These are phyloP conservation scores for Inga leiocalycina DNA, from an alignment of 306 rosid species.

Conservation along the genomic window DNA sequence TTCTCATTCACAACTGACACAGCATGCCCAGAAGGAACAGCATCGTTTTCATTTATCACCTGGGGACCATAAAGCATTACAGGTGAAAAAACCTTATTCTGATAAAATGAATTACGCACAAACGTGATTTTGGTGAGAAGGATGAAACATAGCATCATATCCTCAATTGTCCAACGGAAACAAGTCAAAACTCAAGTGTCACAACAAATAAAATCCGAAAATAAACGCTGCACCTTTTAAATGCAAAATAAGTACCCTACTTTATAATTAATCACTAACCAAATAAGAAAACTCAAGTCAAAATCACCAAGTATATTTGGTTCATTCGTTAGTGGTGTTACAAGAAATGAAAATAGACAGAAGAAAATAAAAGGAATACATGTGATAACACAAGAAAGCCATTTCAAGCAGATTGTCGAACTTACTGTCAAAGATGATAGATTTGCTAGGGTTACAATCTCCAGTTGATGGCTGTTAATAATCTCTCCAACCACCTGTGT, in stretches of 20 bases:
- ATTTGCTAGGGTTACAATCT: slow-evolving; percentile 63
- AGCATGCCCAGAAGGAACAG: slow-evolving; percentile 44
- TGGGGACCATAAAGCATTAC: slow-evolving; percentile 33
- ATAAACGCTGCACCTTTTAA: neutral
- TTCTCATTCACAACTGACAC: slow-evolving; percentile 45
- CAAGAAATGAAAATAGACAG: neutral
- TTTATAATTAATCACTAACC: neutral
- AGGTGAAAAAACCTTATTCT: neutral
- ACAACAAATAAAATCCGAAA: neutral
- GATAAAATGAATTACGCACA: too few relatives aligned
- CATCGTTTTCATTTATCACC: slow-evolving; percentile 41
- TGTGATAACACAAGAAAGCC: slow-evolving; percentile 22
- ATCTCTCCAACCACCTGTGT: slow-evolving; percentile 35
- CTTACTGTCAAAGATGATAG: slow-evolving; percentile 61
- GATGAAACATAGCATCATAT: neutral
- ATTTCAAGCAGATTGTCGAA: neutral
- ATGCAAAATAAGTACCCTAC: neutral
- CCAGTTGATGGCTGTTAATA: slow-evolving; percentile 44
- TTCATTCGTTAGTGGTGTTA: neutral
- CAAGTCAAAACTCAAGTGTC: too few relatives aligned
- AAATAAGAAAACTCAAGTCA: neutral
- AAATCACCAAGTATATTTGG: neutral
- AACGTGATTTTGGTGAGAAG: too few relatives aligned
- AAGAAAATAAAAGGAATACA: slow-evolving; percentile 17
- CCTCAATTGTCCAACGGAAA: neutral